A percentile compares a stretch with the other conserved stretches of the same genome.
Conservation (phyloP, 139 green algal genomes). For the Chlamydomonas eustigma region DNA sequence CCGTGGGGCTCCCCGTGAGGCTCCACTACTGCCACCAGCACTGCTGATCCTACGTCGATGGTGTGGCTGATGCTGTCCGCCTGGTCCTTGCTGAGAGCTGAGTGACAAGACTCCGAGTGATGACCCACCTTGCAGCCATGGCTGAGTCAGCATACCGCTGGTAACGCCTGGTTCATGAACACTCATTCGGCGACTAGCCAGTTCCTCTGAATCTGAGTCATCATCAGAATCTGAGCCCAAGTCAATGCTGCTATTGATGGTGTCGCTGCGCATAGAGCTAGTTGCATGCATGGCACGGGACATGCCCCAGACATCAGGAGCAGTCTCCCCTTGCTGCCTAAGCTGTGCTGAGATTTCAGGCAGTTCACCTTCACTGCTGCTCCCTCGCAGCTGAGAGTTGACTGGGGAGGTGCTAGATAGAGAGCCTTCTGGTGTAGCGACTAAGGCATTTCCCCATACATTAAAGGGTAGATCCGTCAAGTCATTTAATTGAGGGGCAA, state of each 20-base stretch:
- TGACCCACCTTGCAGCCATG: too few species aligned
- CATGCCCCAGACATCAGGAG: neutral
- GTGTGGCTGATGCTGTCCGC: too few species aligned
- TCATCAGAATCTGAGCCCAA: neutral
- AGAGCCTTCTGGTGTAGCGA: neutral
- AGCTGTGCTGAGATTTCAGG: neutral
- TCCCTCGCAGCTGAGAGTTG: neutral
- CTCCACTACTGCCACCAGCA: too few species aligned
- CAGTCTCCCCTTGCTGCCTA: neutral
- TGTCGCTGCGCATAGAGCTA: neutral
- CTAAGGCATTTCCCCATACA: neutral
- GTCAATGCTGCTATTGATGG: conserved; percentile 1
- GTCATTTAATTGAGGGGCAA: neutral
- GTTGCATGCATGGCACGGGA: neutral
- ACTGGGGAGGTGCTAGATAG: neutral
- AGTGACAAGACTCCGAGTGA: too few species aligned
- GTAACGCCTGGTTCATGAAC: neutral
- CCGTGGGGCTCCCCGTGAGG: too few species aligned
- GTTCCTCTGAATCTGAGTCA: neutral
- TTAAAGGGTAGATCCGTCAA: neutral
- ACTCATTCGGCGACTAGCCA: neutral
- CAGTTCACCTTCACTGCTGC: neutral
- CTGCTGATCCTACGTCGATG: too few species aligned
- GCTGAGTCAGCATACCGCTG: too few species aligned
- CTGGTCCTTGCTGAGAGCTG: too few species aligned